These are phyloP conservation scores for Mentha longifolia DNA, from an alignment of 257 asterid species.

Conservation along the genomic window DNA sequence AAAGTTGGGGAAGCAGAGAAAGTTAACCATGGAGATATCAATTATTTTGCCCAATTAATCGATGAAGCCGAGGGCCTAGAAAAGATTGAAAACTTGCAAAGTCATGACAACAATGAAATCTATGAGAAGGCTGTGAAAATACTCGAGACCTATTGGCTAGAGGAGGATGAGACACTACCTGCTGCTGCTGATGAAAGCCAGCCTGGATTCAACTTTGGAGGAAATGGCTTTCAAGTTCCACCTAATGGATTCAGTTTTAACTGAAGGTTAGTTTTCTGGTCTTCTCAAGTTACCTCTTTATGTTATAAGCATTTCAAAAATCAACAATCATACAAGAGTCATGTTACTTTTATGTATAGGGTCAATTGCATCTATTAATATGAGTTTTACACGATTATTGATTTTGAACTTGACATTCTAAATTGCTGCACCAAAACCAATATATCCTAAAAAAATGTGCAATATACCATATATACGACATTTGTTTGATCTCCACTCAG, in stretches of 20 bases:
- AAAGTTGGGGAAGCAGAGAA: constrained; percentile 90
- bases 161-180: constrained; percentile 68
- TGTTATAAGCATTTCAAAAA: neutral
- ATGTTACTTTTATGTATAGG: neutral
- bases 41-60: constrained; percentile 68
- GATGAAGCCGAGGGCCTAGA: constrained; percentile 92
- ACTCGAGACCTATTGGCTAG: constrained; percentile 89
- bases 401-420: no score
- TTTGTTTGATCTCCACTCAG: no score
- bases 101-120: constrained; percentile 88
- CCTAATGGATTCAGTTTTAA: constrained; percentile 84
- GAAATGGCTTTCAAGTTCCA: constrained; percentile 62
- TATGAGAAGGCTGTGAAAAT: constrained; percentile 91
- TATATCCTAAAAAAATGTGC: no score
- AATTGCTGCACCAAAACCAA: no score
- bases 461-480: no score
- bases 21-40: constrained; percentile 60
- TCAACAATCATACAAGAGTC: neutral
- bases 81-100: constrained; percentile 84
- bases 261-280: constrained; percentile 49
- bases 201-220: constrained; percentile 77
- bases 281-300: constrained; percentile 1
- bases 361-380: no score
- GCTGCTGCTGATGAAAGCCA: constrained; percentile 57
- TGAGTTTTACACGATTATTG: neutral